Evolutionary conservation across 2,329 filamentous ascomycete genomes (phyloP), one percentile per base, ranked within the genome.

Genomic region (Cladorrhinum sp.): DNA sequence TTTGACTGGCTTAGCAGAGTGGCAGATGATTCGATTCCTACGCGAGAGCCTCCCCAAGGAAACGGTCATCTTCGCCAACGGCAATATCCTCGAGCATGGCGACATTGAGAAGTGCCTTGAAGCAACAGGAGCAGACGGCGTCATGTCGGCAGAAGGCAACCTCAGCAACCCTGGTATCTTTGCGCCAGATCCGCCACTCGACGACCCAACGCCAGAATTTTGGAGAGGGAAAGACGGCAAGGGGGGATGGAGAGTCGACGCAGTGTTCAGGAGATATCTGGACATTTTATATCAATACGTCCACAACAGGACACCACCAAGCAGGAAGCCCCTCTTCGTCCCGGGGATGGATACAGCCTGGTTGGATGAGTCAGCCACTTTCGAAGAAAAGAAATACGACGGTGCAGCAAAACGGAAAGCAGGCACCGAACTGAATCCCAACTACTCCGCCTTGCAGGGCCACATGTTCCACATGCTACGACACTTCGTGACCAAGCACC

Each of bases 91-190:
- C 61, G 89, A 91, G 72, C 82, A 89, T 61, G 87, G 81, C 0
- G 93, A 99, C 72, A 79, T 99, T 10, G 83, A 88, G 55, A 78
- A 78, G 20, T 98, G 93, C 70, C 77, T 99, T 20, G 84, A 86
- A 54, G 91, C 82, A 3, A 99, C 95, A 0, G 92, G 93, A 1
- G 93, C 88, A 1, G 95, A 99, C 73, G 95, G 84, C 18, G 86
- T 99, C 55, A 98, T 99, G 95, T 93, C 89, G 66, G 95, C 95
- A 4, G 95, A 99, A 75, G 95, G 92, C 0, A 96, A 97, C 71
- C 81, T 99, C 0, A 93, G 92, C 70, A 92, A 99, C 71, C 95
- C 95, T 0, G 87, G 86, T 1, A 89, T 99, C 49, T 99, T 99
- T 71, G 86, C 88, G 13, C 76, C 79, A 29, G 80, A 86, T 16